Evolutionary conservation across 352 stramenopile genomes (phyloP).

Genomic region (Phytophthora tubulina): DNA sequence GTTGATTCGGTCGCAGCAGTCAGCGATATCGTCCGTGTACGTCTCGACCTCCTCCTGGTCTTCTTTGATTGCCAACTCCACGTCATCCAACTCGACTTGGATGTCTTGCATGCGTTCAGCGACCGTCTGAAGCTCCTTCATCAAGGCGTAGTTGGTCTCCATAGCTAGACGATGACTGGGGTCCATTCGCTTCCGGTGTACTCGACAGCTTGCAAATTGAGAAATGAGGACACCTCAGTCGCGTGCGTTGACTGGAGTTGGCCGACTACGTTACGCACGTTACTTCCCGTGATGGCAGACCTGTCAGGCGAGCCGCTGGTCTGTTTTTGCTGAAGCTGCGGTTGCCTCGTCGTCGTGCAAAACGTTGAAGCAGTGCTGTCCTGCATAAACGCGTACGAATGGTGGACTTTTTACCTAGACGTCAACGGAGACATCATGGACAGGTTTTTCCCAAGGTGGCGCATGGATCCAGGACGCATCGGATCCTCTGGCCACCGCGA

Average conservation of each 20-base stretch:
- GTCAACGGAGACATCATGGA: slow-evolving; percentile 20
- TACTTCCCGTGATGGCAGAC: slow-evolving; percentile 6
- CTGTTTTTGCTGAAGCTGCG: slow-evolving; percentile 24
- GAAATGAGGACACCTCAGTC: not conserved
- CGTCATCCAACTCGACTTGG: slow-evolving; percentile 35
- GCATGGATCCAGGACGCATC: slow-evolving; percentile 1
- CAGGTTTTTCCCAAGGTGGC: slow-evolving; percentile 13
- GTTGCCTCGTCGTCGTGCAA: slow-evolving; percentile 25
- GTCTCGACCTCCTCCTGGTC: slow-evolving; percentile 46
- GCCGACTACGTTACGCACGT: not conserved
- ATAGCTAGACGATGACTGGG: slow-evolving; percentile 7
- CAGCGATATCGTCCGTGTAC: slow-evolving; percentile 51
- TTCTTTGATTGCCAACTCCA: slow-evolving; percentile 39
- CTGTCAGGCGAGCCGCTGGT: slow-evolving; percentile 18
- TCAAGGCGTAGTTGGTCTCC: slow-evolving; percentile 38
- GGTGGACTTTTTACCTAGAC: slow-evolving; percentile 21
- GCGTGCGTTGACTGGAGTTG: not conserved
- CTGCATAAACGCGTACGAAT: slow-evolving; percentile 9
- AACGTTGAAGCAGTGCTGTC: slow-evolving; percentile 11
- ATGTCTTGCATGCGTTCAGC: slow-evolving; percentile 37
- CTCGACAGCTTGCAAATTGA: not conserved
- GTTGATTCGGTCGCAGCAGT: slow-evolving; percentile 49
- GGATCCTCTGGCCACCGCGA: not conserved
- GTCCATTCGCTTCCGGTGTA: slow-evolving; percentile 21
- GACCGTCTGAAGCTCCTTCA: slow-evolving; percentile 42